phyloP scores from a whole-genome alignment of 306 rosid species.

The Pueraria montana region DNA sequence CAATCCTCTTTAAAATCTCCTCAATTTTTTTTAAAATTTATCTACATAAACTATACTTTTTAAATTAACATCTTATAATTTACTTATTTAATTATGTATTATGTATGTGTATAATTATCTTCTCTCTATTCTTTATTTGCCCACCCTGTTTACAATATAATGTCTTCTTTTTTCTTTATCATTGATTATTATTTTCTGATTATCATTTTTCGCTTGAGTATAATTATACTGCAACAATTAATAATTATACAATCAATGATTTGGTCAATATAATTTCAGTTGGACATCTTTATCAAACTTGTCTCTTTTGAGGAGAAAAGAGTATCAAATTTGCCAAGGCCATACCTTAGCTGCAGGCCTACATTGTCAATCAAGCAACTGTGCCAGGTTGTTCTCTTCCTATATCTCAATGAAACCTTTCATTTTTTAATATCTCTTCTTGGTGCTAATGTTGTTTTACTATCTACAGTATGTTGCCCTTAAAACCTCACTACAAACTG shows the following conservation, averaged over 20 bases:
- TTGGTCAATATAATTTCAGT: conserved; percentile 51
- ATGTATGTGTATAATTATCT: not conserved
- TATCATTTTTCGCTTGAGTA: conserved; percentile 2
- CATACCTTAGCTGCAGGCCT: conserved; percentile 73
- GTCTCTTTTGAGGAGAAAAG: conserved; percentile 67
- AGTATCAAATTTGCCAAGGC: conserved; percentile 65
- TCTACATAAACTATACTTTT: not conserved
- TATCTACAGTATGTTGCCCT: conserved; percentile 65
- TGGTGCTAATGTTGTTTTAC: conserved; percentile 37
- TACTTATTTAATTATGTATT: not conserved
- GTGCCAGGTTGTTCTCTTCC: conserved; percentile 58
- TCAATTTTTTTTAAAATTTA: not conserved
- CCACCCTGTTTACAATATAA: not conserved
- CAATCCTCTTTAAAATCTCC: not conserved
- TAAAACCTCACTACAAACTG: conserved; percentile 56
- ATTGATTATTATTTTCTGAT: not conserved
- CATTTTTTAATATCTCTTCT: not conserved
- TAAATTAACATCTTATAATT: not conserved
- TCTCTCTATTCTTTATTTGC: not conserved
- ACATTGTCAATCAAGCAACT: conserved; percentile 62
- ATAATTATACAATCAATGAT: not conserved
- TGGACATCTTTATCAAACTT: conserved; percentile 64
- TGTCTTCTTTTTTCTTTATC: not conserved
- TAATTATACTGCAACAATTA: not conserved
- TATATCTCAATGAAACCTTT: not conserved